These are phyloP conservation scores for Aspergillus fijiensis DNA, from an alignment of 2,329 filamentous ascomycete species.

Conservation along the genomic window DNA sequence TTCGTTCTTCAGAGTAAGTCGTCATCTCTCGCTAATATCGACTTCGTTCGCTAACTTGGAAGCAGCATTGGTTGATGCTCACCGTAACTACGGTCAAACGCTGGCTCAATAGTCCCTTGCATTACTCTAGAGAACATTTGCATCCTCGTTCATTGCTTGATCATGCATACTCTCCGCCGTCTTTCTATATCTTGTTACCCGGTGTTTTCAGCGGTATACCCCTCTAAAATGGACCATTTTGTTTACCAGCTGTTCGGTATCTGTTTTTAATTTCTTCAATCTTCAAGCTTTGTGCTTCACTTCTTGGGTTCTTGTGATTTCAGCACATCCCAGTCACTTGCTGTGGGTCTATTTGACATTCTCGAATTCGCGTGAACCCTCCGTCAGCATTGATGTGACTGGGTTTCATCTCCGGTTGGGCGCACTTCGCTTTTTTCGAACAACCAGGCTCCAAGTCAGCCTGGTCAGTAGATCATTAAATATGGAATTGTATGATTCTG, in stretches of 20 bases:
- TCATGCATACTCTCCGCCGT: slow-evolving; percentile 7
- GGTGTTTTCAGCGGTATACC: slow-evolving; percentile 35
- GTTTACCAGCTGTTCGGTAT: slow-evolving; percentile 18
- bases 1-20: slow-evolving; percentile 53
- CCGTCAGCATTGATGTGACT: neutral
- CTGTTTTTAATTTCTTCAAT: slow-evolving; percentile 14
- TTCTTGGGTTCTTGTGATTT: slow-evolving; percentile 19
- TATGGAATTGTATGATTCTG: too few relatives aligned
- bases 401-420: neutral
- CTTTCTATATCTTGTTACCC: slow-evolving; percentile 13
- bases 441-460: too few relatives aligned
- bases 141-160: slow-evolving; percentile 1
- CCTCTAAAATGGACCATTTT: slow-evolving; percentile 26
- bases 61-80: slow-evolving; percentile 45
- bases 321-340: slow-evolving; percentile 7
- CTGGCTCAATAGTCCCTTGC: slow-evolving; percentile 11
- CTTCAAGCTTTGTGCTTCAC: slow-evolving; percentile 9
- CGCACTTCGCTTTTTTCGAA: too few relatives aligned
- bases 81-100: slow-evolving; percentile 34
- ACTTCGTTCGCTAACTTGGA: neutral
- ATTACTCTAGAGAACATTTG: neutral
- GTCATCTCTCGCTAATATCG: neutral
- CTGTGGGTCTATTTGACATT: neutral
- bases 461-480: too few relatives aligned
- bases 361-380: neutral